Percentiles rank a stretch among this genome's conserved stretches.
Conservation (phyloP, 2,329 filamentous ascomycete species). For the Pyrenophora tritici-repentis region DNA sequence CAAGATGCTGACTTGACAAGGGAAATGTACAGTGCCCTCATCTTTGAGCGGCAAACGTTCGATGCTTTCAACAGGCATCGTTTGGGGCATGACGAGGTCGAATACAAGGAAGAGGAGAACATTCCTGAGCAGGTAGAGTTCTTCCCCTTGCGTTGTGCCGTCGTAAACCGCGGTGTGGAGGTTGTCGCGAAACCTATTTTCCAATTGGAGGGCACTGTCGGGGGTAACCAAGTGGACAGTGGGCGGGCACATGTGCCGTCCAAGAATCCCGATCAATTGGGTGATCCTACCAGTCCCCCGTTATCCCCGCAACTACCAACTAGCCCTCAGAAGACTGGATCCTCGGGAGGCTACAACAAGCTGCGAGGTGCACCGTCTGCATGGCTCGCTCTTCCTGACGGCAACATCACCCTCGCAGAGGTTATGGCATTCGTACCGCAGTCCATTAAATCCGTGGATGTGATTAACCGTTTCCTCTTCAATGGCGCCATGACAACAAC, state of each 20-base stretch:
- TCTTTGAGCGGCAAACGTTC: slow-evolving; percentile 7
- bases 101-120: slow-evolving; percentile 9
- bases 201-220: background rate
- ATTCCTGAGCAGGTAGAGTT: slow-evolving; percentile 10
- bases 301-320: background rate
- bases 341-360: slow-evolving; percentile 14
- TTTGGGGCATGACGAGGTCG: slow-evolving; percentile 9
- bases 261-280: background rate
- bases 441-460: slow-evolving; percentile 27
- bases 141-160: slow-evolving; percentile 13
- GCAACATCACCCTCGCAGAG: slow-evolving; percentile 35
- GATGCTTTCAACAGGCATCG: slow-evolving; percentile 21
- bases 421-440: slow-evolving; percentile 31
- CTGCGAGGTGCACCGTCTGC: slow-evolving; percentile 22
- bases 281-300: no score
- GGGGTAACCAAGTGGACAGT: background rate
- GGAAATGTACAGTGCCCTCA: slow-evolving; percentile 5
- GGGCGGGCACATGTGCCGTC: background rate
- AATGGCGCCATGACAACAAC: slow-evolving; percentile 23
- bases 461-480: slow-evolving; percentile 29
- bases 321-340: background rate
- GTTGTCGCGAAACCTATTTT: slow-evolving; percentile 8
- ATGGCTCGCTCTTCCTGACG: slow-evolving; percentile 22
- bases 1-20: background rate
- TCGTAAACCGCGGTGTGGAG: background rate